Evolutionary conservation across 2,329 filamentous ascomycete species (phyloP), one percentile per base, ranked within the genome.

Genomic region (Eurotiales sp.): DNA sequence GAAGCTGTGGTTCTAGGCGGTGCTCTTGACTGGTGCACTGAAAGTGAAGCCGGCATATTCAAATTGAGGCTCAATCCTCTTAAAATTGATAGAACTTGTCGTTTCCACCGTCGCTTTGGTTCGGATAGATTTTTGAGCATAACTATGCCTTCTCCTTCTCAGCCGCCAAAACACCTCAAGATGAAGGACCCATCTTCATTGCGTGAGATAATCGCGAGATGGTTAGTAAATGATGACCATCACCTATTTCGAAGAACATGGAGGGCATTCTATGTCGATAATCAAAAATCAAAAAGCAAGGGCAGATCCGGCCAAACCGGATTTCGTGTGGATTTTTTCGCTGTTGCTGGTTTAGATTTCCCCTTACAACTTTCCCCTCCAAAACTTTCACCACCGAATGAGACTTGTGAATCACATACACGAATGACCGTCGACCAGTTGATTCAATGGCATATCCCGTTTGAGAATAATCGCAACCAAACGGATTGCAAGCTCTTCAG

Each of bases 371-470:
- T 50, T 19, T 40, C 36, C n/a, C 11, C 52, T 14, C 40, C 58
- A 4, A 17, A 32, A 21, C 42, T 67, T 42, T 54, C 64, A 36
- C 60, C 59, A 14, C 36, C 55, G n/a, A 27, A 51, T 15, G 56
- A 71, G 45, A 43, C 37, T 8, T 63, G 63, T 21, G 55, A 64
- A 12, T 52, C 45, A 3, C 70, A 66, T 46, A 69, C 69, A 1
- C 57, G 57, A 6, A 74, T 75, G 64, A 64, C 52, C 1, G 46
- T 75, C 1, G 59, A 67, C 8, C 59, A 67, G 1, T 55, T 77
- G n/a, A 52, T 75, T 3, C 60, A 76, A 22, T 77, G 75, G 75
- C 73, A 77, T 51, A 71, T 77, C 54, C 66, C 67, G 1, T 45
- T 57, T 2, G 48, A 59, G 2, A 46, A 58, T 3, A 77, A 77